Evolutionary conservation across 2,329 filamentous ascomycete genomes (phyloP), one percentile per base, ranked within the genome.

Genomic region (Xylariaceae sp.): DNA sequence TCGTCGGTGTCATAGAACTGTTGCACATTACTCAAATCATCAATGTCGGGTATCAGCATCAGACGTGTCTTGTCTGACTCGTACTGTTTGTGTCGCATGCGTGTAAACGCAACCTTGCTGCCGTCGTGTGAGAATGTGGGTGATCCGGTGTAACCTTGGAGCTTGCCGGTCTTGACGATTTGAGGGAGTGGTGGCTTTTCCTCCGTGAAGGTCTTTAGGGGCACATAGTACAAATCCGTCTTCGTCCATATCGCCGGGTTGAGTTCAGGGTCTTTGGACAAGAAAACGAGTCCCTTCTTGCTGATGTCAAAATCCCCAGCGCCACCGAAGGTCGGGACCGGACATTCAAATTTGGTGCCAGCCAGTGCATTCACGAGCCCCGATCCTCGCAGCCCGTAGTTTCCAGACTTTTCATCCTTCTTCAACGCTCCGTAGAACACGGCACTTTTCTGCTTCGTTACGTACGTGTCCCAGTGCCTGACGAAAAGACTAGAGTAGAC

Each of bases 381-480:
- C 1, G 71, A 67, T 2, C 68, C 63, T 37, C 75, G 72, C 13
- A 84, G 71, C 21, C 64, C 67, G 67, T 75, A 81, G 33, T 42
- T 47, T 7, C 47, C 55, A n/a, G 60, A 50, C 11, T 61, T 71
- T 11, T 70, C 69, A 29, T 67, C 72, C 66, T 75, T 76, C 60
- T 71, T 60, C 21, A 63, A 55, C 4, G 64, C 60, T 5, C 67
- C 64, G 39, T 69, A 70, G 50, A 72, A 70, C 3, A 96, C 79
- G 2, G 87, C 81, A 64, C 86, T 87, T 57, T 81, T 84, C 64
- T 89, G 86, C 39, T 85, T 81, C 1, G 81, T 84, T 21, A 85
- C 77, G 73, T 87, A 95, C n/a, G 80, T 72, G 68, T 95, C 90
- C 91, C 91, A 95, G 66, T 95, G 89, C 11, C 91, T 83, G 23